Conservation (phyloP, 495 filamentous ascomycete species). For the Neurospora africana region DNA sequence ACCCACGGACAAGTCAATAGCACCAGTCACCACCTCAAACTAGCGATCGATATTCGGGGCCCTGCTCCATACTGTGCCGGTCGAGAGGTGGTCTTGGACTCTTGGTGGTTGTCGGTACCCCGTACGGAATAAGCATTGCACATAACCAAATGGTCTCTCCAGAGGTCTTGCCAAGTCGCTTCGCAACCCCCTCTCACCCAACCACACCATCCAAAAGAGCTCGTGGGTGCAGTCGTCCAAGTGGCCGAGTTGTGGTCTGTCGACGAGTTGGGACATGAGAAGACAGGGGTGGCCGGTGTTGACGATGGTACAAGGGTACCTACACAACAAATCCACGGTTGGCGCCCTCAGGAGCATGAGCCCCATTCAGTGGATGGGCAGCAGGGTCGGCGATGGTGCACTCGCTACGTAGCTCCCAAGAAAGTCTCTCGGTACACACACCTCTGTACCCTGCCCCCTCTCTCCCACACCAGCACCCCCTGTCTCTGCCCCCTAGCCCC, state of each 20-base stretch:
- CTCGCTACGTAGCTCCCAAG: not conserved
- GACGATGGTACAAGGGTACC: not conserved
- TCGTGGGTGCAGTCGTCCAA: not conserved
- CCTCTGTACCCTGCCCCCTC: not conserved
- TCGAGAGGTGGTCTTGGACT: not conserved
- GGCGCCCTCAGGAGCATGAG: not conserved
- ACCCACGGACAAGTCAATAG: not conserved
- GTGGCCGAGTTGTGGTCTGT: not conserved
- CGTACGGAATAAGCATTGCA: not conserved
- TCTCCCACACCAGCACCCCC: not conserved
- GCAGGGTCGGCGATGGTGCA: not conserved
- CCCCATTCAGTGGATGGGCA: not conserved
- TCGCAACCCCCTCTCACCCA: not conserved
- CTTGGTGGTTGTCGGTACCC: not conserved
- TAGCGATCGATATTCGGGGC: not conserved
- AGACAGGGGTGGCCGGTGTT: not conserved
- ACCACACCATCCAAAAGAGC: not conserved
- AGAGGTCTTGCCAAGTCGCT: not conserved
- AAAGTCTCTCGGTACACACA: not conserved
- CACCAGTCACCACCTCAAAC: not conserved
- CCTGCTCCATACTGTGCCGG: not conserved
- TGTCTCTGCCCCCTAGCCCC: conserved; percentile 6
- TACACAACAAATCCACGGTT: not conserved
- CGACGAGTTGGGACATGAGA: not conserved
- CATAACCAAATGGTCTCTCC: not conserved